Percentiles rank a stretch among this genome's conserved stretches.
These are phyloP conservation scores for Apiospora saccharicola DNA, from an alignment of 2,329 filamentous ascomycete species.

Conservation along the genomic window DNA sequence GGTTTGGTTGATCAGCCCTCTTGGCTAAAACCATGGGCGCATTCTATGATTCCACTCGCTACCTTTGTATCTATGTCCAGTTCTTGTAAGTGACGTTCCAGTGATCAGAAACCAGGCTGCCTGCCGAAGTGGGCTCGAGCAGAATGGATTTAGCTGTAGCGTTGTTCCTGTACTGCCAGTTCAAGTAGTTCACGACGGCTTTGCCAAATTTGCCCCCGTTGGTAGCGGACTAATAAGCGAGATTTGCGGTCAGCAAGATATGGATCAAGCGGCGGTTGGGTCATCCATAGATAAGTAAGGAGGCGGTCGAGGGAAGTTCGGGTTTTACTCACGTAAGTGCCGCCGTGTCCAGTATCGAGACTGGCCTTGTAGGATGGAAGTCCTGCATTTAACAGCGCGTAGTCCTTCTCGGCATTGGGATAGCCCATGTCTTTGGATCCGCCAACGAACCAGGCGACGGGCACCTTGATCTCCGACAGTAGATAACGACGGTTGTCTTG, in stretches of 20 bases:
- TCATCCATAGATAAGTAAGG: background rate
- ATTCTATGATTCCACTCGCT: background rate
- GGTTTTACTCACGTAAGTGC: constrained; percentile 29
- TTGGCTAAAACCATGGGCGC: background rate
- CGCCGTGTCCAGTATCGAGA: constrained; percentile 34
- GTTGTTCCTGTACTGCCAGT: constrained; percentile 34
- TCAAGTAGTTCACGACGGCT: constrained; percentile 31
- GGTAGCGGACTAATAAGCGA: constrained; percentile 26
- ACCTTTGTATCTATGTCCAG: background rate
- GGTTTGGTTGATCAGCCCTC: background rate
- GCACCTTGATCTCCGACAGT: constrained; percentile 35
- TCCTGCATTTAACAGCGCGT: constrained; percentile 30
- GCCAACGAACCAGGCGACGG: constrained; percentile 35
- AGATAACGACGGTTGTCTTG: constrained; percentile 35
- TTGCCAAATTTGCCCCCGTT: constrained; percentile 35
- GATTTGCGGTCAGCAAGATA: background rate
- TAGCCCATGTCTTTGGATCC: constrained; percentile 34
- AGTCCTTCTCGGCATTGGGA: constrained; percentile 35
- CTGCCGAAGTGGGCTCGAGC: constrained; percentile 28
- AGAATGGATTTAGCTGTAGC: constrained; percentile 28
- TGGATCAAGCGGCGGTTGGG: background rate
- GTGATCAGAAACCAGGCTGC: constrained; percentile 32
- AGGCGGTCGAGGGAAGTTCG: background rate
- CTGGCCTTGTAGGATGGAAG: constrained; percentile 35
- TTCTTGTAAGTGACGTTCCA: constrained; percentile 31